Evolutionary conservation across 768 basidiomycete species (phyloP).

Genomic region (Trametes cinnabarina): DNA sequence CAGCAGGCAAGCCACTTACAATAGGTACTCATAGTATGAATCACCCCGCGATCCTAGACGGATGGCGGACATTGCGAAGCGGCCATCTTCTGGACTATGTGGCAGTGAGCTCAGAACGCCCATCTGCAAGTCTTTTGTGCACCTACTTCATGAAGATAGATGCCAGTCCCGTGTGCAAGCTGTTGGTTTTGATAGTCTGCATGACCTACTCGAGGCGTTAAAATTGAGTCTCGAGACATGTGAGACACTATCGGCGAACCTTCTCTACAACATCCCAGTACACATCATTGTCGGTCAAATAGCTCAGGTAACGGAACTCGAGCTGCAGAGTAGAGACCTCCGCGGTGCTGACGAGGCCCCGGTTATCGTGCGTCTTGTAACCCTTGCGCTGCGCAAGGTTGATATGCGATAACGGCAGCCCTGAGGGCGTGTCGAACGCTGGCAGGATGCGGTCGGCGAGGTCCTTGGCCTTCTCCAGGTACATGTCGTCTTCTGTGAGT

Average conservation of each 20-base stretch:
- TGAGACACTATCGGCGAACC: conserved; percentile 45
- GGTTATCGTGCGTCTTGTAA: conserved; percentile 55
- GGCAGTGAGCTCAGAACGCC: neutral
- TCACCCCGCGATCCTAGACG: conserved; percentile 91
- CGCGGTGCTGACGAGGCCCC: conserved; percentile 70
- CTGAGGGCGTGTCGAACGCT: conserved; percentile 77
- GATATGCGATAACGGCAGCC: conserved; percentile 76
- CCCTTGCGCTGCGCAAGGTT: conserved; percentile 68
- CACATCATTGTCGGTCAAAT: conserved; percentile 68
- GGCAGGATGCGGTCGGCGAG: conserved; percentile 85
- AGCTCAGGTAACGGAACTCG: conserved; percentile 85
- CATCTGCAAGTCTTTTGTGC: neutral
- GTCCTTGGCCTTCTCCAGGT: conserved; percentile 74
- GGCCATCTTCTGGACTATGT: conserved; percentile 47
- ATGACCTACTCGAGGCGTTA: conserved; percentile 48
- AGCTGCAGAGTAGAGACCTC: conserved; percentile 89
- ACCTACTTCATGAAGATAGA: conserved; percentile 81
- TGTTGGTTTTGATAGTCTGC: conserved; percentile 61
- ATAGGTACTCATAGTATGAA: conserved; percentile 89
- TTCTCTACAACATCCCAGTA: conserved; percentile 84
- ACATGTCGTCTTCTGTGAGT: conserved; percentile 68
- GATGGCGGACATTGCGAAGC: conserved; percentile 66
- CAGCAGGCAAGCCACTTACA: conserved; percentile 51
- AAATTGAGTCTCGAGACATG: too few relatives aligned
- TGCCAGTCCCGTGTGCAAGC: conserved; percentile 68